Evolutionary conservation across 2,329 filamentous ascomycete genomes (phyloP).

Genomic region (Thielaviopsis euricoi): DNA sequence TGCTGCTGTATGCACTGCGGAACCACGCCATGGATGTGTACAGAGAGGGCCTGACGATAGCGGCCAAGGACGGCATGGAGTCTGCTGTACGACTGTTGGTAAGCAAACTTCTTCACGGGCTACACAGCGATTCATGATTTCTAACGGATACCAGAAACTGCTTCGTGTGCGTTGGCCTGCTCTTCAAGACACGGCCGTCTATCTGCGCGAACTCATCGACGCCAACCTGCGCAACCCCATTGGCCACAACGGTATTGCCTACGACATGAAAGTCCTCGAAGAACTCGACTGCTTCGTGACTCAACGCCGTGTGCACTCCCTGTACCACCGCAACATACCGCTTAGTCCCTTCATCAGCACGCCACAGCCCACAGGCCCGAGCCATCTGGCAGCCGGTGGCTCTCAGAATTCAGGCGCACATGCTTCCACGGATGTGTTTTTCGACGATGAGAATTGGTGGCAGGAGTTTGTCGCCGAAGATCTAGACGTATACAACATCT

Average conservation of each 20-base stretch:
- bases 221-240: conserved; percentile 9
- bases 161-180: not conserved
- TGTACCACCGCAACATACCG: conserved; percentile 12
- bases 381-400: too few relatives aligned
- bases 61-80: not conserved
- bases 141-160: not conserved
- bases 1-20: conserved; percentile 4
- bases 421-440: too few relatives aligned
- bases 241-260: conserved; percentile 8
- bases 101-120: not conserved
- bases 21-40: conserved; percentile 3
- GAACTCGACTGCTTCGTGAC: conserved; percentile 13
- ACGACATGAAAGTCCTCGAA: conserved; percentile 8
- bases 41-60: not conserved
- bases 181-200: conserved; percentile 9
- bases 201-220: conserved; percentile 12
- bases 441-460: conserved; percentile 12
- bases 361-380: not conserved
- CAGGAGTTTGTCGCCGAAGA: conserved; percentile 11
- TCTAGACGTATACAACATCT: conserved; percentile 1
- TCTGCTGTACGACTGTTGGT: not conserved
- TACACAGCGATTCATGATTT: not conserved
- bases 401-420: too few relatives aligned
- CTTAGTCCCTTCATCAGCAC: not conserved
- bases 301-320: conserved; percentile 12